These are phyloP conservation scores for Penicillium simplicissimum DNA, from an alignment of 495 filamentous ascomycete genomes.

Conservation along the genomic window DNA sequence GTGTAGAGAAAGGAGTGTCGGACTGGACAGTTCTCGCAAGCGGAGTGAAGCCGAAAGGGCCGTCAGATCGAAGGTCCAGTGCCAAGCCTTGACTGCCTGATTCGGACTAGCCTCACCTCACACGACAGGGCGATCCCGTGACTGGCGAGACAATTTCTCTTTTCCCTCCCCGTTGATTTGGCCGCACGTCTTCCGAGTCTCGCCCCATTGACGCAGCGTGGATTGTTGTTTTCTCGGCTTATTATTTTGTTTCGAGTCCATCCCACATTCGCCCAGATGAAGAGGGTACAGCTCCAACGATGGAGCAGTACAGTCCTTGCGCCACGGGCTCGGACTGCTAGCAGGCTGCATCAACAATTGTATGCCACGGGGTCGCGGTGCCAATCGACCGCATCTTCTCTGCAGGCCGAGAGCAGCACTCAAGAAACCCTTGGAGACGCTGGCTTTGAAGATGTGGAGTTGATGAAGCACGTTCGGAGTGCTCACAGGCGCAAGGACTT, in stretches of 20 bases:
- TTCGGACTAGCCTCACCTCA: conserved; percentile 36
- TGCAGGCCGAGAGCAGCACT: conserved; percentile 24
- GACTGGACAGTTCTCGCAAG: conserved; percentile 25
- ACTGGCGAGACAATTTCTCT: conserved; percentile 49
- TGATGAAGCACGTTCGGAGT: conserved; percentile 21
- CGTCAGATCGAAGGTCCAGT: conserved; percentile 35
- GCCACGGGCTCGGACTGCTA: conserved; percentile 52
- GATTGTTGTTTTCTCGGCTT: conserved; percentile 12
- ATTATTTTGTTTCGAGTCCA: conserved; percentile 12
- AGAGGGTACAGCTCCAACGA: conserved; percentile 68
- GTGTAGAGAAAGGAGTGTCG: conserved; percentile 26
- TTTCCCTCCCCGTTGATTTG: conserved; percentile 37
- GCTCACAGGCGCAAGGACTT: conserved; percentile 30
- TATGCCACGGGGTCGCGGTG: conserved; percentile 34
- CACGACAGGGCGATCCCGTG: conserved; percentile 45
- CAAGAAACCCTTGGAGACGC: conserved; percentile 12
- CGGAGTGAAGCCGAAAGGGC: conserved; percentile 38
- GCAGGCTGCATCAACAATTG: conserved; percentile 48
- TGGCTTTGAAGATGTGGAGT: conserved; percentile 18
- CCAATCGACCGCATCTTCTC: conserved; percentile 43
- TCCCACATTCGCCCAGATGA: conserved; percentile 53
- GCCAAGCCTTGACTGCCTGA: conserved; percentile 34
- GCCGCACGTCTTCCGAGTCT: conserved; percentile 27
- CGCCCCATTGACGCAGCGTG: conserved; percentile 24
- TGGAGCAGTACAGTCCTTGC: conserved; percentile 71